Evolutionary conservation across 768 basidiomycete species (phyloP), one percentile per base, ranked within the genome.

Genomic region (Pholiota conissans): DNA sequence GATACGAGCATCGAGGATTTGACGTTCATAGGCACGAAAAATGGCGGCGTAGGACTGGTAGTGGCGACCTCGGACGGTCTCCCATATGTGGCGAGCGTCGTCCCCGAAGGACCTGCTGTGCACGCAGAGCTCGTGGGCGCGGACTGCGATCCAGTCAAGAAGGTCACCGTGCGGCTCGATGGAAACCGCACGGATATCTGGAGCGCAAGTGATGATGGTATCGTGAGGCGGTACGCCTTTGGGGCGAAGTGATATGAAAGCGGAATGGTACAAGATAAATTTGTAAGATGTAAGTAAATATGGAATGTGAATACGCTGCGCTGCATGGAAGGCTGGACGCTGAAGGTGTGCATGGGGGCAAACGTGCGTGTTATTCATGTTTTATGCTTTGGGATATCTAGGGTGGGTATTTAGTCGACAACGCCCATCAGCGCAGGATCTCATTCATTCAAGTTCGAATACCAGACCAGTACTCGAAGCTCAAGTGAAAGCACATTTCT

Each of bases 121-220:
- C 61, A 49, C 11, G 74, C 74, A 11, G 88, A 90, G 62, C 70
- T 87, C 3, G 75, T 82, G 0, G 87, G 86, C 1, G 74, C 74
- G 27, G 84, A 89, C 55, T 86, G 86, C 63, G 86, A 89, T 65
- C 75, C 82, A 7, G 80, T 85, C 27, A 71, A 83, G 35, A 67
- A 71, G 42, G 69, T 85, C 6, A 65, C 72, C 32, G 74, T 73
- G 11, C 55, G 65, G 22, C 40, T 30, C 8, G 27, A 50, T 18
- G 49, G 52, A 5, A 61, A 52, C 3, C 46, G 53, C 20, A 58
- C 56, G n/a, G 65, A 68, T 28, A 61, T 69, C 0, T 65, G 66
- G 71, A 81, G 73, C 55, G 84, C 83, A 8, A 79, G 82, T 42
- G 85, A 89, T 61, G 87, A 89, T 71, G 85, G 84, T 0, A 65